Evolutionary conservation across 495 filamentous ascomycete genomes (phyloP).

Genomic region (Annulohypoxylon bovei): DNA sequence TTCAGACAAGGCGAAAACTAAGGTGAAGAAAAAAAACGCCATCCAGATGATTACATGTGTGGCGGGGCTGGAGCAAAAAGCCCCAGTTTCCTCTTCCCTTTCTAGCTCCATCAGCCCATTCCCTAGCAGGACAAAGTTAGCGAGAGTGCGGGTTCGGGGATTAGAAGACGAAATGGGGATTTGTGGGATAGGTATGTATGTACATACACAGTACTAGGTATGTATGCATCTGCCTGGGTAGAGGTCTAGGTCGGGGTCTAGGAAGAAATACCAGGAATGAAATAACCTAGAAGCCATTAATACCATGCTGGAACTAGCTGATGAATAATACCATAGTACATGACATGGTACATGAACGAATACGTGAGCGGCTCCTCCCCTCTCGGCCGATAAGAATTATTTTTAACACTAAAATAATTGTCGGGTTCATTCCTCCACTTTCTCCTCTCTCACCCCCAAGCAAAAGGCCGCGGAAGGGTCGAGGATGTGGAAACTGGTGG

Average conservation of each 20-base stretch:
- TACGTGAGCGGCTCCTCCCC: conserved; percentile 37
- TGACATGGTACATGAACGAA: background rate
- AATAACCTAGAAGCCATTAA: conserved; percentile 11
- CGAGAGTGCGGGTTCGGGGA: conserved; percentile 36
- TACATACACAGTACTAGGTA: background rate
- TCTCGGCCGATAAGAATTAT: conserved; percentile 37
- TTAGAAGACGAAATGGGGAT: conserved; percentile 22
- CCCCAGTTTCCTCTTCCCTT: conserved; percentile 36
- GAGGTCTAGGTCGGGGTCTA: conserved; percentile 12
- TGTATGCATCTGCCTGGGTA: conserved; percentile 25
- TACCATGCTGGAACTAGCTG: background rate
- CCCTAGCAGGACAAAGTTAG: conserved; percentile 40
- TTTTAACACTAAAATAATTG: conserved; percentile 21
- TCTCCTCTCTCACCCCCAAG: background rate
- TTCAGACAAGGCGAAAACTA: conserved; percentile 3
- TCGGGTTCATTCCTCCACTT: conserved; percentile 16
- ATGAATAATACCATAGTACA: conserved; percentile 5
- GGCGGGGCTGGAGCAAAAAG: conserved; percentile 33
- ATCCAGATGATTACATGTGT: conserved; percentile 38
- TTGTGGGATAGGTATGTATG: background rate
- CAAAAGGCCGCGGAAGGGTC: conserved; percentile 15
- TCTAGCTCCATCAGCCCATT: conserved; percentile 41
- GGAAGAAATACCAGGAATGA: background rate
- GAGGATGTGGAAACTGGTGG: conserved; percentile 40
- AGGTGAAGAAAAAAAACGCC: conserved; percentile 17